These are phyloP conservation scores for Lactarius akahatsu DNA, from an alignment of 768 basidiomycete species.

Conservation along the genomic window DNA sequence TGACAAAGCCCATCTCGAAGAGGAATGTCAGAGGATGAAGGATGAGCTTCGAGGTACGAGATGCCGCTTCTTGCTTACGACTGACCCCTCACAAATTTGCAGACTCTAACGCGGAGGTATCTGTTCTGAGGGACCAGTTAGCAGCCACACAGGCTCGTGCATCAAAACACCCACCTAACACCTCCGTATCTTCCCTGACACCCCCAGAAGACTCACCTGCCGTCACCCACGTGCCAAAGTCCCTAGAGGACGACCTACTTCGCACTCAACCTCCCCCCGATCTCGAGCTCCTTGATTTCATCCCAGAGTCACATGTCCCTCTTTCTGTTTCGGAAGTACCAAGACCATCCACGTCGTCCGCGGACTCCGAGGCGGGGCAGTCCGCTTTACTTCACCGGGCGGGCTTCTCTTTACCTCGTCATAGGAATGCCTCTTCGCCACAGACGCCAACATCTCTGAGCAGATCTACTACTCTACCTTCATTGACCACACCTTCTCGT, in stretches of 20 bases:
- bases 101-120: conserved; percentile 87
- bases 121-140: conserved; percentile 78
- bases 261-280: conserved; percentile 59
- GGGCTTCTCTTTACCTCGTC: conserved; percentile 43
- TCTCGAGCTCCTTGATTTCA: conserved; percentile 58
- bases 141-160: conserved; percentile 40
- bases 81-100: conserved; percentile 23
- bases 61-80: conserved; percentile 11
- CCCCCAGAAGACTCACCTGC: conserved; percentile 38
- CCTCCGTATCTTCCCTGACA: conserved; percentile 31
- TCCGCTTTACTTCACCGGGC: conserved; percentile 52
- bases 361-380: conserved; percentile 40
- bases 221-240: conserved; percentile 29
- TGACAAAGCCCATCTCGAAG: conserved; percentile 86
- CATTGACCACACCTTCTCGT: conserved; percentile 48
- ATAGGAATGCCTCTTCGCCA: conserved; percentile 43
- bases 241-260: conserved; percentile 58
- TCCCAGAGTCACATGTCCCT: conserved; percentile 35
- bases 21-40: conserved; percentile 84
- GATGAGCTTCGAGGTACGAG: conserved; percentile 87
- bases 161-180: conserved; percentile 28
- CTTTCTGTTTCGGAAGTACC: conserved; percentile 17
- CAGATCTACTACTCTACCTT: conserved; percentile 54
- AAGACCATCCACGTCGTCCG: conserved; percentile 26
- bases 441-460: conserved; percentile 48